Evolutionary conservation across 352 stramenopile species (phyloP).

Genomic region (Phytophthora sansomeana): DNA sequence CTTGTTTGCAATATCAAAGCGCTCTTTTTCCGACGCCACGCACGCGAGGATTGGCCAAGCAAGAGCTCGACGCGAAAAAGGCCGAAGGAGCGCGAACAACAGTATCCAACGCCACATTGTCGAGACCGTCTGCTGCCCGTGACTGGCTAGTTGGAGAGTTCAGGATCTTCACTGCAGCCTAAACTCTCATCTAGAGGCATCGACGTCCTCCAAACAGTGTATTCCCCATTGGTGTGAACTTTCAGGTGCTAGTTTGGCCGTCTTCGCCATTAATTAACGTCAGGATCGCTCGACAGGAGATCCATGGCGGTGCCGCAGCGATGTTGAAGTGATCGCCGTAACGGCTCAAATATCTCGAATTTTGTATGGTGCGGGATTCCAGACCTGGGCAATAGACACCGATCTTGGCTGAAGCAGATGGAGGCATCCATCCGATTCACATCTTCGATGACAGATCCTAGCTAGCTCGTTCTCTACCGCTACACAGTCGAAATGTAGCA

Average conservation of each 20-base stretch:
- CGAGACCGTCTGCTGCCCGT: conserved; percentile 15
- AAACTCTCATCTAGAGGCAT: background rate
- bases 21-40: conserved; percentile 5
- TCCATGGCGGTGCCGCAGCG: conserved; percentile 8
- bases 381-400: conserved; percentile 9
- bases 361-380: conserved; percentile 7
- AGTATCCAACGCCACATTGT: no score
- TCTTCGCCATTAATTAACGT: background rate
- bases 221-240: background rate
- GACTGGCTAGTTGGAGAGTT: conserved; percentile 5
- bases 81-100: conserved; percentile 21
- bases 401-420: conserved; percentile 3
- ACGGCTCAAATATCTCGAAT: conserved; percentile 24
- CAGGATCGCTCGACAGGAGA: no score
- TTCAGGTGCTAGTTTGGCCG: background rate
- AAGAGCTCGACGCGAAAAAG: conserved; percentile 19
- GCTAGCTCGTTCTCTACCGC: conserved; percentile 17
- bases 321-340: conserved; percentile 30
- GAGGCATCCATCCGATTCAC: background rate
- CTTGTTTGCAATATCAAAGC: conserved; percentile 16
- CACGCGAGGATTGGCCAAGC: conserved; percentile 15
- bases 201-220: background rate
- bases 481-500: no score
- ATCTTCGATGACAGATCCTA: background rate
- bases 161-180: background rate